These are phyloP conservation scores for Sphagnurus paluster DNA, from an alignment of 1,284 basidiomycete species.

Conservation along the genomic window DNA sequence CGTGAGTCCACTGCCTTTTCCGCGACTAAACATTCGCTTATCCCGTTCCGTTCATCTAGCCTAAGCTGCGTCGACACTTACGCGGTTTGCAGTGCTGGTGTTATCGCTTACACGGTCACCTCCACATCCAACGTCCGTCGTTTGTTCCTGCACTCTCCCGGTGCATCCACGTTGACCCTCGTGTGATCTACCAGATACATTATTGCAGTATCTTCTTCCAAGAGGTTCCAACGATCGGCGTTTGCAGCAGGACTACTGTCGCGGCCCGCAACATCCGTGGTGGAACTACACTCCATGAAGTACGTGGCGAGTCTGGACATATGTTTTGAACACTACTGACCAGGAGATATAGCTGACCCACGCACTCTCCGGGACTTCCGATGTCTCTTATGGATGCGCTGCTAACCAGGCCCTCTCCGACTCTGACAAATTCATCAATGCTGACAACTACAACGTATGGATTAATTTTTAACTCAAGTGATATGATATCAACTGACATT, in stretches of 20 bases:
- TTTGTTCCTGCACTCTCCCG: no score
- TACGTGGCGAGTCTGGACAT: slow-evolving; percentile 7
- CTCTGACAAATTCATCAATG: slow-evolving; percentile 31
- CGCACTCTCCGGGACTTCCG: slow-evolving; percentile 33
- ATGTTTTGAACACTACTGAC: background rate
- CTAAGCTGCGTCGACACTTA: slow-evolving; percentile 34
- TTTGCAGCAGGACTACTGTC: slow-evolving; percentile 39
- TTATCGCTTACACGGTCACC: slow-evolving; percentile 40
- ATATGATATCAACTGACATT: background rate
- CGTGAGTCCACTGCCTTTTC: no score
- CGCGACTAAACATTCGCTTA: no score
- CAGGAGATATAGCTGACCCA: slow-evolving; percentile 32
- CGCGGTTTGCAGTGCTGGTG: slow-evolving; percentile 33
- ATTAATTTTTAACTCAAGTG: background rate
- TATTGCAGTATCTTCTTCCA: slow-evolving; percentile 43
- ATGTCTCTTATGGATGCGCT: slow-evolving; percentile 38
- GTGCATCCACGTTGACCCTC: background rate
- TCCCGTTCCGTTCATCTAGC: slow-evolving; percentile 16
- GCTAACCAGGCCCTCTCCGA: slow-evolving; percentile 35
- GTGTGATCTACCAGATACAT: slow-evolving; percentile 33
- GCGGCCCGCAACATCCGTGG: slow-evolving; percentile 38
- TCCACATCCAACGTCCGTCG: slow-evolving; percentile 35
- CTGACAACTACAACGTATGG: slow-evolving; percentile 42
- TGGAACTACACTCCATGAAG: slow-evolving; percentile 42
- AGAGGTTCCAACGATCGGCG: slow-evolving; percentile 30